phyloP scores from a whole-genome alignment of 2,329 filamentous ascomycete genomes.

The Chaetomiaceae sp. region DNA sequence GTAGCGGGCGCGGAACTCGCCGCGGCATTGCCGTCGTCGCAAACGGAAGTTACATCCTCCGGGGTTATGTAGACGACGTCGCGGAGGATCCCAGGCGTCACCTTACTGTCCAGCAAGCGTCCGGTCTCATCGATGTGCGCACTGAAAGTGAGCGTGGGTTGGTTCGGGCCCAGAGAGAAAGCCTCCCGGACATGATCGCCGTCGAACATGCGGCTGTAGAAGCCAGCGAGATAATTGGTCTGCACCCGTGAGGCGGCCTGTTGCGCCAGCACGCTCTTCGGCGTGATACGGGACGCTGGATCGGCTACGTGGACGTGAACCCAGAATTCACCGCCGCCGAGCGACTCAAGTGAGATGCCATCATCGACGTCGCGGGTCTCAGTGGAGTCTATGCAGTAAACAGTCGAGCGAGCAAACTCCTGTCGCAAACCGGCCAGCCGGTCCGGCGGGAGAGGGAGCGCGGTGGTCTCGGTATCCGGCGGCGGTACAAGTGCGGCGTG shows the following conservation, averaged over 20 bases:
- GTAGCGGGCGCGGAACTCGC: slow-evolving; percentile 20
- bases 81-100: slow-evolving; percentile 48
- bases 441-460: slow-evolving; percentile 34
- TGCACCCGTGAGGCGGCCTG: slow-evolving; percentile 56
- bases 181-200: slow-evolving; percentile 39
- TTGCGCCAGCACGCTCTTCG: slow-evolving; percentile 51
- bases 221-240: slow-evolving; percentile 55
- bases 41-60: slow-evolving; percentile 40
- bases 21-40: slow-evolving; percentile 32
- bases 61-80: slow-evolving; percentile 54
- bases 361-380: slow-evolving; percentile 70
- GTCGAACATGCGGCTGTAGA: slow-evolving; percentile 53
- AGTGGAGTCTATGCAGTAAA: slow-evolving; percentile 68
- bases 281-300: slow-evolving; percentile 62
- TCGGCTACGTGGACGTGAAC: slow-evolving; percentile 74
- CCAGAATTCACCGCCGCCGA: slow-evolving; percentile 57
- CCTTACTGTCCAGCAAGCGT: slow-evolving; percentile 45
- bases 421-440: slow-evolving; percentile 45
- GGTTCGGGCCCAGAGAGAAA: slow-evolving; percentile 48
- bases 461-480: slow-evolving; percentile 16
- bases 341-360: slow-evolving; percentile 63
- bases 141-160: slow-evolving; percentile 57
- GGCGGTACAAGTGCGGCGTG: slow-evolving; percentile 36
- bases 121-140: slow-evolving; percentile 49
- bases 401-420: slow-evolving; percentile 51